Evolutionary conservation across 2,329 filamentous ascomycete species (phyloP), one percentile per base, ranked within the genome.

Genomic region (Colletotrichum higginsianum): DNA sequence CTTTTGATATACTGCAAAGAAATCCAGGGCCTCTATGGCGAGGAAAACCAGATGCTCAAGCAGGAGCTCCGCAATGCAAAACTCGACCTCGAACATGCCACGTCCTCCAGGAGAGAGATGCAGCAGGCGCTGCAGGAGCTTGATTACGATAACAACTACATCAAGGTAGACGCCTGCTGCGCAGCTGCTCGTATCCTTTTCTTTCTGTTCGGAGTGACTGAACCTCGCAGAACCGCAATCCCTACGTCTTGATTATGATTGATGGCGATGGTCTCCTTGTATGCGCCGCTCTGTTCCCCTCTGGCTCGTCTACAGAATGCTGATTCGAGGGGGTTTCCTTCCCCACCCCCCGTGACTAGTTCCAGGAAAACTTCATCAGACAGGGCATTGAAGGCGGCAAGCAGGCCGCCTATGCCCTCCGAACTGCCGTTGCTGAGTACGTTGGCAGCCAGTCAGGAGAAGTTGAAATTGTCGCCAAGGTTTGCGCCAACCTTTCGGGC

Each of bases 221-320:
- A 52, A 58, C 62, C 21, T 62, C 73, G 58, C 75, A 90, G 86
- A 85, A 83, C 70, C 83, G 81, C 61, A 91, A 90, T 79, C 84
- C 87, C 50, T 92, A 92, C 78, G 83, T 91, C 76, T 79, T 89
- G 74, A 85, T 91, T 49, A 77, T 91, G 74, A 87, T 92, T 75
- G 90, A 92, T 78, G 90, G 90, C 47, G 87, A 92, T 78, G 88
- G 89, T 55, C 84, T 91, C 70, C 82, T 91, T 78, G 90, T 91
- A 75, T 65, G 77, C 76, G 23, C 61, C 26, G 21, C 12, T 49
- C 38, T 35, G 13, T 12, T 6, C 8, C 26, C 0, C 15, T 8
- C 49, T 21, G n/a, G 13, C 70, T 65, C 56, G 57, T 49, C 13
- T 8, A 30, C 26, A 30, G 44, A n/a, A 63, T 61, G 61, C 67